phyloP scores from a whole-genome alignment of 148 eudicot genomes.

The Vaccinium myrtillus region DNA sequence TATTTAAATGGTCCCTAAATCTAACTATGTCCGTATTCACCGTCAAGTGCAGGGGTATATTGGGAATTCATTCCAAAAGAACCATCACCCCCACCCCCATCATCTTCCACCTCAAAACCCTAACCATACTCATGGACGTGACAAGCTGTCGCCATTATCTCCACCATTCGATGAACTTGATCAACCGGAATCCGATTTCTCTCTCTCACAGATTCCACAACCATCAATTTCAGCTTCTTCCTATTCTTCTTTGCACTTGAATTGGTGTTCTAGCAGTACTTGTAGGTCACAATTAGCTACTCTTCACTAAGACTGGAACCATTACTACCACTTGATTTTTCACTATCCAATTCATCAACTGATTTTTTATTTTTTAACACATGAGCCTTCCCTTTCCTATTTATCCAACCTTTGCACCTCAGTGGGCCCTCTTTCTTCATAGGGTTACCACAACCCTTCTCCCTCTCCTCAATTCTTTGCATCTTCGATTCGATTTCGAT shows the following conservation, averaged over 20 bases:
- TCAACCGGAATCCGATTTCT: not conserved
- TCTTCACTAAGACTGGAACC: not conserved
- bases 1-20: too few species aligned
- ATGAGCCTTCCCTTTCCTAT: not conserved
- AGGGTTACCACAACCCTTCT: not conserved
- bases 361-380: not conserved
- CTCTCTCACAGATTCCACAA: constrained; percentile 19
- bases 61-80: too few species aligned
- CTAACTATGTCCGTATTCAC: too few species aligned
- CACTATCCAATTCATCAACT: not conserved
- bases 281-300: not conserved
- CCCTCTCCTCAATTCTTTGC: not conserved
- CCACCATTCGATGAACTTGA: not conserved
- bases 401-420: not conserved
- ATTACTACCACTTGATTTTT: not conserved
- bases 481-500: constrained; percentile 5
- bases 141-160: not conserved
- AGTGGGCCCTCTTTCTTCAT: not conserved
- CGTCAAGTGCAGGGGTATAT: too few species aligned
- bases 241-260: constrained; percentile 22
- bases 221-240: constrained; percentile 28
- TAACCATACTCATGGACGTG: too few species aligned
- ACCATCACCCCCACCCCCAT: too few species aligned
- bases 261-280: not conserved
- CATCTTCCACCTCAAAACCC: too few species aligned